Conservation (phyloP, 2,329 filamentous ascomycete genomes). For the Exserohilum turcica region DNA sequence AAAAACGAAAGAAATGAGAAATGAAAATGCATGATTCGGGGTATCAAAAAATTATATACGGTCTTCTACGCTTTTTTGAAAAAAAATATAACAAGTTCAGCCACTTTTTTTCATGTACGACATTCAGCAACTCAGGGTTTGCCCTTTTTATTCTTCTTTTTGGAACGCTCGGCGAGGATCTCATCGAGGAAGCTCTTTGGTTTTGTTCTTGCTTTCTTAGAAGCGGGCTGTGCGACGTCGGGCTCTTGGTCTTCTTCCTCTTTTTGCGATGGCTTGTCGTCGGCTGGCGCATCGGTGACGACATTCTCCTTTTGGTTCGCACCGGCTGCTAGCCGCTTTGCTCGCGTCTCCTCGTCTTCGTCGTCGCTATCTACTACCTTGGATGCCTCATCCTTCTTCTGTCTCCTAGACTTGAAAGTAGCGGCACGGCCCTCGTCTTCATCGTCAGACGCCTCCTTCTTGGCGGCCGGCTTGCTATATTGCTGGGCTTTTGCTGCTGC, state of each 20-base stretch:
- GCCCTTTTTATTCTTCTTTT: conserved; percentile 55
- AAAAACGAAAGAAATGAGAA: background rate
- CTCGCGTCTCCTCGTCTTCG: conserved; percentile 18
- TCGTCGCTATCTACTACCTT: conserved; percentile 13
- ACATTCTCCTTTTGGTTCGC: background rate
- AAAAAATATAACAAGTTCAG: background rate
- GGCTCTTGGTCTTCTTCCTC: conserved; percentile 10
- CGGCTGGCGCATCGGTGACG: background rate
- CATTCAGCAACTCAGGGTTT: background rate
- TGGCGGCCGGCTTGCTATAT: conserved; percentile 22
- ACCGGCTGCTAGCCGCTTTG: conserved; percentile 8
- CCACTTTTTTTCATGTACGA: no score
- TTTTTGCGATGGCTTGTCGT: conserved; percentile 7
- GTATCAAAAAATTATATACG: conserved; percentile 1
- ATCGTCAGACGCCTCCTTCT: conserved; percentile 45
- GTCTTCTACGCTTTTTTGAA: background rate
- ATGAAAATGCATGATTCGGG: background rate
- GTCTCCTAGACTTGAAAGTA: conserved; percentile 41
- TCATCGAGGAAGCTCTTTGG: conserved; percentile 61
- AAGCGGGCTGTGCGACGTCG: conserved; percentile 15
- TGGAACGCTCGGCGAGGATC: conserved; percentile 54
- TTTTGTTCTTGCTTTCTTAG: conserved; percentile 37
- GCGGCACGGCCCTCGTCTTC: conserved; percentile 48
- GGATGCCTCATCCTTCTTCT: conserved; percentile 21
- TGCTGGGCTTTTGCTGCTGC: conserved; percentile 36